phyloP scores from a whole-genome alignment of 257 asterid genomes.

The Gynochthodes officinalis region DNA sequence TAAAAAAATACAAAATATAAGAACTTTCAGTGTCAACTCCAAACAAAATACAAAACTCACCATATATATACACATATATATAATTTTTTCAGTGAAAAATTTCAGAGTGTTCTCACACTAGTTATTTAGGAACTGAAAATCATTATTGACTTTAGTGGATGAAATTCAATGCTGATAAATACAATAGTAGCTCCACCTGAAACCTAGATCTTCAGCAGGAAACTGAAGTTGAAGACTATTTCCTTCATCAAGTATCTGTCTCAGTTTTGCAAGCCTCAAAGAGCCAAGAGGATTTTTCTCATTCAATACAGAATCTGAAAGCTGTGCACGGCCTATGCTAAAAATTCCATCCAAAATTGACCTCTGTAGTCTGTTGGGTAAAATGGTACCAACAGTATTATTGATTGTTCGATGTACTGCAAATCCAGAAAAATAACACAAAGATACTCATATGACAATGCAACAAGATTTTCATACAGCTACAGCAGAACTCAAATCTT shows the following conservation, averaged over 20 bases:
- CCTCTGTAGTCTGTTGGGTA: conserved; percentile 66
- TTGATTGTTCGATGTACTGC: conserved; percentile 80
- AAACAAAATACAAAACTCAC: background rate
- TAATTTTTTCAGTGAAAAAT: no score
- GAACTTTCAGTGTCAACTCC: background rate
- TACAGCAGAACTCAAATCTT: background rate
- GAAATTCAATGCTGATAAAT: background rate
- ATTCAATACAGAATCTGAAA: conserved; percentile 64
- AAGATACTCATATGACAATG: background rate
- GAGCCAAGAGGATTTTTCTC: conserved; percentile 84
- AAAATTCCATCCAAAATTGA: conserved; percentile 69
- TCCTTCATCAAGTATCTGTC: conserved; percentile 73
- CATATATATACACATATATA: no score
- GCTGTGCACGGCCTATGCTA: conserved; percentile 84
- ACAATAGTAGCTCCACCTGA: conserved; percentile 47
- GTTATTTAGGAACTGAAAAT: background rate
- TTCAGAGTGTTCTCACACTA: no score
- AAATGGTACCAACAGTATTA: conserved; percentile 52
- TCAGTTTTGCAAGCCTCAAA: conserved; percentile 67
- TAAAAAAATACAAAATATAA: conserved; percentile 18
- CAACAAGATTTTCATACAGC: conserved; percentile 7
- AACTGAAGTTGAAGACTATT: conserved; percentile 97
- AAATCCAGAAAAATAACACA: conserved; percentile 13
- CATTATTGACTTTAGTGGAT: background rate
- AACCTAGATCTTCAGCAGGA: conserved; percentile 96